These are phyloP conservation scores for Elongisporangium undulatum DNA, from an alignment of 352 stramenopile genomes.

Conservation along the genomic window DNA sequence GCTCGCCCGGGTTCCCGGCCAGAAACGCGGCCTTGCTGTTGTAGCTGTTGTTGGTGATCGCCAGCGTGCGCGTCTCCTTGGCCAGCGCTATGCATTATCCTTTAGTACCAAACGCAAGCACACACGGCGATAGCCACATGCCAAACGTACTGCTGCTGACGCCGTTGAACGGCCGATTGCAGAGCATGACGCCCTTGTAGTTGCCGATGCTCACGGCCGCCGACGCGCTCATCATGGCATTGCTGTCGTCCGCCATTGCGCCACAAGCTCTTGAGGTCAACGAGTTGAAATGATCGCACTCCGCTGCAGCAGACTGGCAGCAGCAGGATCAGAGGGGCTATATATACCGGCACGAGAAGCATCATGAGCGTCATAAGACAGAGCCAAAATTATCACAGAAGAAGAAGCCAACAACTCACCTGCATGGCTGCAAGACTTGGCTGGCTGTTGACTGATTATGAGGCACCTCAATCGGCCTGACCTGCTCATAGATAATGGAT, in stretches of 20 bases:
- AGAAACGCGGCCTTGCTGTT: constrained; percentile 73
- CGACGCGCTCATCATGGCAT: constrained; percentile 16
- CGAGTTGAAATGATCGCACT: neutral
- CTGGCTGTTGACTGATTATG: too few species aligned
- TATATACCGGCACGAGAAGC: neutral
- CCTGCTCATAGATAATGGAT: too few species aligned
- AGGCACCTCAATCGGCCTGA: too few species aligned
- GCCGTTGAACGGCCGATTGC: constrained; percentile 91
- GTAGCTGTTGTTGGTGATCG: constrained; percentile 32
- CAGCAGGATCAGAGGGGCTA: neutral
- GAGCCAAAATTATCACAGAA: neutral
- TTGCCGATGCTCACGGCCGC: constrained; percentile 89
- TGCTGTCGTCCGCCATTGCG: constrained; percentile 22
- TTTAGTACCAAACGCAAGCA: neutral
- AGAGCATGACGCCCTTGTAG: constrained; percentile 96
- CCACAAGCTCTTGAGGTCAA: neutral
- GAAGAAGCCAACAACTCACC: too few species aligned
- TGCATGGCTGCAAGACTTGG: too few species aligned
- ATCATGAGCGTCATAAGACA: neutral
- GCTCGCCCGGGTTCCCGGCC: constrained; percentile 56
- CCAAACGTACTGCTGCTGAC: constrained; percentile 56
- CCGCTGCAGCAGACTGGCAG: neutral
- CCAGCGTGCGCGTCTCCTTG: constrained; percentile 38
- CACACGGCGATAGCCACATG: neutral
- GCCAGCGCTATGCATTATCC: constrained; percentile 29